A percentile compares a stretch with the other conserved stretches of the same genome.
Conservation (phyloP, 441 rosid genomes). For the Populus hybrid region DNA sequence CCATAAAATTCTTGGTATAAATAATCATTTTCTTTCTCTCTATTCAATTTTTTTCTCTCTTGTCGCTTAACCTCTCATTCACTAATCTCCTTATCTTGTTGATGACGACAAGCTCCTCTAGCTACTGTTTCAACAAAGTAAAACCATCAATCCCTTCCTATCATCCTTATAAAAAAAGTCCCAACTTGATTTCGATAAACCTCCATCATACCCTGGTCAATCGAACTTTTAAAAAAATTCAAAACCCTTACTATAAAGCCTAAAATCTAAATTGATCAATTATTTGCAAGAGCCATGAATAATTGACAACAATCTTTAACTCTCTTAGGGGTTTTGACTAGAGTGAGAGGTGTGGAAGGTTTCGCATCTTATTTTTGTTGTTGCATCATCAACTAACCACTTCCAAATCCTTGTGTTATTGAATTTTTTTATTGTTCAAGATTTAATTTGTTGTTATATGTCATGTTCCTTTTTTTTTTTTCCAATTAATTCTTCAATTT, state of each 20-base stretch:
- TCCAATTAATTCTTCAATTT: too few relatives aligned
- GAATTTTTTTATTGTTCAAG: not conserved
- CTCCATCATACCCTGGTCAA: not conserved
- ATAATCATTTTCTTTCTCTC: too few relatives aligned
- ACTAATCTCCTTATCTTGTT: not conserved
- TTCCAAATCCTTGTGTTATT: not conserved
- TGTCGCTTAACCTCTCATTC: not conserved
- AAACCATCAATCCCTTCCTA: not conserved
- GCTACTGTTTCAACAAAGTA: not conserved
- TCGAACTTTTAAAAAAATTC: not conserved
- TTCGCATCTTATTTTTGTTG: too few relatives aligned
- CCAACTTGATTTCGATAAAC: not conserved
- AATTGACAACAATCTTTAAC: too few relatives aligned
- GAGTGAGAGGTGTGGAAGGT: not conserved
- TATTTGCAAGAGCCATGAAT: too few relatives aligned
- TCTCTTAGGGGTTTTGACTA: not conserved
- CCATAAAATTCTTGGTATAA: too few relatives aligned
- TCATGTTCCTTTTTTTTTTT: too few relatives aligned
- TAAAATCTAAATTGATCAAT: too few relatives aligned
- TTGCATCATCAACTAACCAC: not conserved
- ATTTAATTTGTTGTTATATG: too few relatives aligned
- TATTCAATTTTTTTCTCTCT: too few relatives aligned
- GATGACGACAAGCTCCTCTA: fast-evolving
- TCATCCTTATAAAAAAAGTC: not conserved
- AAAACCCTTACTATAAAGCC: too few relatives aligned